phyloP scores from a whole-genome alignment of 768 basidiomycete species.

The Naganishia randhawae region DNA sequence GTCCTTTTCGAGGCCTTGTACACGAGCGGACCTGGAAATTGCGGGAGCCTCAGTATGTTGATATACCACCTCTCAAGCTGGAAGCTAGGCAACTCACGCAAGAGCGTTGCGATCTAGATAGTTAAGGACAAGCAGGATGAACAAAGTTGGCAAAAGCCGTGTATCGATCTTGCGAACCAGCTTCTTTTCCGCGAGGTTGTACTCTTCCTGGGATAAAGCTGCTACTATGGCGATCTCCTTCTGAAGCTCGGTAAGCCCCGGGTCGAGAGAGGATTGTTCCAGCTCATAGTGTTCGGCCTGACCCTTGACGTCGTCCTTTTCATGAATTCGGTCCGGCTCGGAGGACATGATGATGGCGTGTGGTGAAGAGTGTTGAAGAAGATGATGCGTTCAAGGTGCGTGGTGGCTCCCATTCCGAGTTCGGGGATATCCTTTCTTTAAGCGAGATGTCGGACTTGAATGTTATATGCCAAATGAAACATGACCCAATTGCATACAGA shows the following conservation, averaged over 20 bases:
- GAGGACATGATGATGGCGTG: neutral
- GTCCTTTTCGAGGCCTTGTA: constrained; percentile 32
- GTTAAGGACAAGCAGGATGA: constrained; percentile 34
- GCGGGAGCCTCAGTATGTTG: neutral
- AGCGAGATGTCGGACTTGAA: no score
- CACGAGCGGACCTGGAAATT: constrained; percentile 28
- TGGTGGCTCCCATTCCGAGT: no score
- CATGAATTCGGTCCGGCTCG: neutral
- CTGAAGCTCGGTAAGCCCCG: constrained; percentile 19
- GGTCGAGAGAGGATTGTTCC: neutral
- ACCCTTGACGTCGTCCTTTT: constrained; percentile 26
- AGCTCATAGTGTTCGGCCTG: constrained; percentile 26
- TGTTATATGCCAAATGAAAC: no score
- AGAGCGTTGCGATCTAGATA: constrained; percentile 40
- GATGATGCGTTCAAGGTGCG: no score
- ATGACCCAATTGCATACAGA: no score
- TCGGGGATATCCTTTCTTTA: no score
- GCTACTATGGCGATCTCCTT: constrained; percentile 30
- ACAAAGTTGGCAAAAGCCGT: constrained; percentile 34
- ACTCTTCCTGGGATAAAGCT: constrained; percentile 31
- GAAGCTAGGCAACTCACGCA: constrained; percentile 28
- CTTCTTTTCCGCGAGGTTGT: constrained; percentile 26
- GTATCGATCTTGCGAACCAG: constrained; percentile 37
- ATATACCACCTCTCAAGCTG: neutral
- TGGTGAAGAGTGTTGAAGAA: neutral